Conservation (phyloP, 169 alveolate genomes). For the Pseudocohnilembus persalinus region DNA sequence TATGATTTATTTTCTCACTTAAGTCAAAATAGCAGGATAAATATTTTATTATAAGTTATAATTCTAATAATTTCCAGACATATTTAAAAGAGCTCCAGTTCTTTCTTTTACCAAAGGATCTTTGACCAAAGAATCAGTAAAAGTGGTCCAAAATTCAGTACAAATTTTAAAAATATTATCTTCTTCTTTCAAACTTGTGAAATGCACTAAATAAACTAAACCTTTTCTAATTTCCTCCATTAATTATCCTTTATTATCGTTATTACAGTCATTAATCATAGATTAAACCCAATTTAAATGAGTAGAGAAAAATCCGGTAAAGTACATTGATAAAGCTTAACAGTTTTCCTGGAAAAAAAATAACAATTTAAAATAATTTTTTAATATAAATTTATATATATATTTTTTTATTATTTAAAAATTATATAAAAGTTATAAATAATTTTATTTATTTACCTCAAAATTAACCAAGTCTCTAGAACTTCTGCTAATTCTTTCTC, state of each 20-base stretch:
- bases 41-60: constrained; percentile 56
- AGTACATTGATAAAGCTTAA: background rate
- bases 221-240: constrained; percentile 9
- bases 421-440: too few species aligned
- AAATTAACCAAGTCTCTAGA: background rate
- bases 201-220: constrained; percentile 52
- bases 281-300: constrained; percentile 25
- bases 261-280: background rate
- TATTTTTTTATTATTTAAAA: too few species aligned
- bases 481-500: constrained; percentile 8
- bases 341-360: constrained; percentile 4
- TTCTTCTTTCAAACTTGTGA: constrained; percentile 81
- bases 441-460: too few species aligned
- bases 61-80: constrained; percentile 14
- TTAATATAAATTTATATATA: too few species aligned
- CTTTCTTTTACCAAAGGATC: constrained; percentile 67
- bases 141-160: constrained; percentile 96
- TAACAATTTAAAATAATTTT: background rate
- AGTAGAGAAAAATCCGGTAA: constrained; percentile 20
- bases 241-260: background rate
- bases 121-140: constrained; percentile 84
- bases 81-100: constrained; percentile 32
- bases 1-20: constrained; percentile 85
- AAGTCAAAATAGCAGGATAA: constrained; percentile 68
- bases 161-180: constrained; percentile 98